Base-by-base conservation (phyloP, 2,329 filamentous ascomycete species). In the Monilinia laxa region DNA sequence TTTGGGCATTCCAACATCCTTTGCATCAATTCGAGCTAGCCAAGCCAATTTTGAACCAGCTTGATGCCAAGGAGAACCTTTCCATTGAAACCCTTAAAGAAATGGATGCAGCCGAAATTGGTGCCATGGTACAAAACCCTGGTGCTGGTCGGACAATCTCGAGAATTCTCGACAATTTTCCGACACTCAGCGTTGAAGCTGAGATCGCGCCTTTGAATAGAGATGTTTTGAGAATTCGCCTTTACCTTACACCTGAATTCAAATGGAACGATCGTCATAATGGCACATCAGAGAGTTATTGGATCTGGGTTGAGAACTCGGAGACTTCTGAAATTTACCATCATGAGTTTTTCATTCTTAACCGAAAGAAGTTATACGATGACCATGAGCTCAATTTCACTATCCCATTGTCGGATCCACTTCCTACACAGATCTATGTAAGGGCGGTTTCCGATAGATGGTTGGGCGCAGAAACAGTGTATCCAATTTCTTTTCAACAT, bases 311-410 rank as follows among this genome's bases (percentile, higher is more conserved):
- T 3, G 95, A 99, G 78, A 97, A 98, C 76, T 97, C 94, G 0
- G 95, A 98, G 73, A 97, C 93, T 0, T 93, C 92, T 0, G 93
- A 98, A 78, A 98, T 99, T 52, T 98, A 97, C 74, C 95, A 99
- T 74, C 92, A 98, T 71, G 95, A 99, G 77, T 97, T 90, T 78
- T 98, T 99, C 79, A 95, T 99, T 66, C 83, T 99, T 7, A 96
- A 88, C 69, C 85, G 93, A 70, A 91, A 87, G 78, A 97, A 97
- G 82, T 83, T 99, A 2, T 87, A 96, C 71, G 93, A 98, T 76
- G 91, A 95, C n/a, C 95, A 99, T 73, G 95, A 99, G 78, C 85
- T 99, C 58, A 97, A 95, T 78, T 99, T 99, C 74, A 98, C 95
- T 0, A 99, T 99, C 59, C 95, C 96, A 0, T 81, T 99, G 1